Conservation (phyloP, 495 filamentous ascomycete species). For the Tuber magnatum region DNA sequence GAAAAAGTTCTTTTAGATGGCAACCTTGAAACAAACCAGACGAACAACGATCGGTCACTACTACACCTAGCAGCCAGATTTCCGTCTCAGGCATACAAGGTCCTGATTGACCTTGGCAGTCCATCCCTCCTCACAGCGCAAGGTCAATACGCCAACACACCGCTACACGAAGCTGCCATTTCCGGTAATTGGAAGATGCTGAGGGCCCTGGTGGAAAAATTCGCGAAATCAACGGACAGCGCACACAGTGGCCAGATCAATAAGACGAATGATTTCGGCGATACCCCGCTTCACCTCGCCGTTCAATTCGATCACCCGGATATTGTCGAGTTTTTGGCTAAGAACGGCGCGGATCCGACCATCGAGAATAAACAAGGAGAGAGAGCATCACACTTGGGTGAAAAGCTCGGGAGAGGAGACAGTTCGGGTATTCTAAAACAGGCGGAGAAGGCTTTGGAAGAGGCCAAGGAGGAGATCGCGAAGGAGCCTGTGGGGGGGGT, state of each 20-base stretch:
- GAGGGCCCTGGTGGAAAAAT: not conserved
- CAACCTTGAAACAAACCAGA: fast-evolving
- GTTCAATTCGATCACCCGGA: not conserved
- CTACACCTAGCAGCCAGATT: not conserved
- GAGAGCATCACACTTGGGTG: conserved; percentile 52
- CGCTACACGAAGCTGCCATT: not conserved
- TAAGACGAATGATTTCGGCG: not conserved
- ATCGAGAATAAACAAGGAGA: conserved; percentile 1
- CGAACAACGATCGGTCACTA: not conserved
- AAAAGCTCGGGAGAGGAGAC: conserved; percentile 58
- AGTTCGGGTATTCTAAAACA: conserved; percentile 45
- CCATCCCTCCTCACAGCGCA: no score
- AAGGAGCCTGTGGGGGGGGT: not conserved
- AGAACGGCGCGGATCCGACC: not conserved
- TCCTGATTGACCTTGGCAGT: no score
- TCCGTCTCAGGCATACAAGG: no score
- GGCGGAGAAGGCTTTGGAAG: conserved; percentile 37
- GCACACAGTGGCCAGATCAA: not conserved
- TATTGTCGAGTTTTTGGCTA: not conserved
- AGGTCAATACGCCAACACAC: not conserved
- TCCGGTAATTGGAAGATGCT: not conserved
- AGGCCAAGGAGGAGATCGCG: conserved; percentile 61
- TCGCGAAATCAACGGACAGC: not conserved
- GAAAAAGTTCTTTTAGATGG: not conserved
- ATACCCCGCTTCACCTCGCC: not conserved